These are phyloP conservation scores for Hymenoscyphus infarciens DNA, from an alignment of 2,329 filamentous ascomycete genomes.

Conservation along the genomic window DNA sequence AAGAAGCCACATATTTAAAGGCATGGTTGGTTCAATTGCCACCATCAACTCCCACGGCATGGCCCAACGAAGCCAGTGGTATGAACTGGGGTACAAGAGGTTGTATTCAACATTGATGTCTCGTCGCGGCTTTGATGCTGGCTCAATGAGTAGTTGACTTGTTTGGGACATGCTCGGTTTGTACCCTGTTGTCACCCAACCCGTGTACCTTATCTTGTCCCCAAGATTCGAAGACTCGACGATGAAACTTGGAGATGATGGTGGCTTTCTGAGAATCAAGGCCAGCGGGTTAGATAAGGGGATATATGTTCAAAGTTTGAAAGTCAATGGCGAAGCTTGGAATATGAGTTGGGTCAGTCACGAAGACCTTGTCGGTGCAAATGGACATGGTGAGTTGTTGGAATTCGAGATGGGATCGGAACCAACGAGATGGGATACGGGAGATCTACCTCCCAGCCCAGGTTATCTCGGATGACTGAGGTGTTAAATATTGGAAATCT, in stretches of 20 bases:
- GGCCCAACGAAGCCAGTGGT: too few species aligned
- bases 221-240: constrained; percentile 44
- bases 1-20: too few species aligned
- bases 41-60: too few species aligned
- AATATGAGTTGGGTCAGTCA: constrained; percentile 24
- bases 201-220: constrained; percentile 50
- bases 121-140: neutral
- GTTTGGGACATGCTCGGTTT: constrained; percentile 47
- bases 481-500: neutral
- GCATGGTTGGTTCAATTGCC: too few species aligned
- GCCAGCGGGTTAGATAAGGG: constrained; percentile 43
- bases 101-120: too few species aligned
- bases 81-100: too few species aligned
- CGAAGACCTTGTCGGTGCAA: constrained; percentile 13
- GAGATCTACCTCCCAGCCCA: constrained; percentile 23
- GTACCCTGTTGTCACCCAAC: constrained; percentile 55
- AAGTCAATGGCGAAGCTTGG: constrained; percentile 21
- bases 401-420: constrained; percentile 23
- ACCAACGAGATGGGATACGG: constrained; percentile 20
- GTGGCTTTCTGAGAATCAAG: constrained; percentile 43
- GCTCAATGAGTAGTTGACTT: constrained; percentile 8
- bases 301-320: constrained; percentile 42
- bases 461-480: constrained; percentile 28
- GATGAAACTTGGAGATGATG: constrained; percentile 26
- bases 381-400: constrained; percentile 21